Evolutionary conservation across 2,329 filamentous ascomycete species (phyloP).

Genomic region (Colletotrichum lentis): DNA sequence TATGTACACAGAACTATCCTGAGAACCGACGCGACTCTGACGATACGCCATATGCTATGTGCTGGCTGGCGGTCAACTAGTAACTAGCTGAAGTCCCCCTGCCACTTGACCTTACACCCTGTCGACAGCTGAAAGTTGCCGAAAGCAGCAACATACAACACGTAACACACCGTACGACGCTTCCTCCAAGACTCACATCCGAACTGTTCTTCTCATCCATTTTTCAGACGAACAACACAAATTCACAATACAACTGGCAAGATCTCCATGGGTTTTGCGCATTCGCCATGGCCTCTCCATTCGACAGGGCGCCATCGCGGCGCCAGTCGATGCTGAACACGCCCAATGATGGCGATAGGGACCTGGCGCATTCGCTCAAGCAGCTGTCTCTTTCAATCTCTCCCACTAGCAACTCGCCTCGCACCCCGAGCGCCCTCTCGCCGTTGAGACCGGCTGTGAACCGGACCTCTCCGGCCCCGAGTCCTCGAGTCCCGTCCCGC

Average conservation of each 20-base stretch:
- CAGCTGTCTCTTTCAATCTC: conserved; percentile 55
- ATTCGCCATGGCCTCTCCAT: conserved; percentile 32
- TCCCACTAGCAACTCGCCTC: conserved; percentile 43
- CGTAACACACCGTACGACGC: background rate
- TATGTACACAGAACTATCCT: conserved; percentile 20
- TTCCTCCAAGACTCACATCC: background rate
- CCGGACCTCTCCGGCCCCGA: conserved; percentile 52
- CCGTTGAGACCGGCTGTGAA: conserved; percentile 51
- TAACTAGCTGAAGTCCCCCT: conserved; percentile 19
- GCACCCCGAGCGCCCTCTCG: conserved; percentile 44
- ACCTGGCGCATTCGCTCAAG: conserved; percentile 53
- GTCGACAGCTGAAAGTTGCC: conserved; percentile 29
- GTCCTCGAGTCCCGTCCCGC: conserved; percentile 50
- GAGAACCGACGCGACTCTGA: conserved; percentile 25
- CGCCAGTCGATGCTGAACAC: conserved; percentile 47
- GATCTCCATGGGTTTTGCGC: conserved; percentile 28
- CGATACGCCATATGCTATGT: background rate
- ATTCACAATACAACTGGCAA: background rate
- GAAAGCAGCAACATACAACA: conserved; percentile 11
- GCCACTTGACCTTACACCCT: conserved; percentile 22
- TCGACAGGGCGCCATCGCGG: conserved; percentile 42
- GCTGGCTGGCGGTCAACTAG: conserved; percentile 29
- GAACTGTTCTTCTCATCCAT: background rate
- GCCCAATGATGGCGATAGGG: conserved; percentile 45
- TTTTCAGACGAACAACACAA: background rate